A percentile compares a stretch with the other conserved stretches of the same genome.
Conservation (phyloP, 2,329 filamentous ascomycete genomes). For the Aspergillus texensis region DNA sequence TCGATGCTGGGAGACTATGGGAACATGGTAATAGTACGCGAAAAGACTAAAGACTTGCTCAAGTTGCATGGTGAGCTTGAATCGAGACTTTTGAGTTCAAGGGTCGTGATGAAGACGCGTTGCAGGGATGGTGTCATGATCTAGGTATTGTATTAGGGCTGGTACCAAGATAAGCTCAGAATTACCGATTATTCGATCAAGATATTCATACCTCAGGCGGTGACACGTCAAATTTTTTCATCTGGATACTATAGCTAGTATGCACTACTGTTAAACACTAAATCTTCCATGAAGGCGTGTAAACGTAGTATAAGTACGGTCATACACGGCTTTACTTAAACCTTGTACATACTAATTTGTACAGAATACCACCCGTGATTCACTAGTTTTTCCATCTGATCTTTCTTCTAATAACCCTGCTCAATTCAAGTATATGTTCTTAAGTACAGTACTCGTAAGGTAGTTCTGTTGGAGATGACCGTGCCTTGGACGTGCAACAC, state of each 20-base stretch:
- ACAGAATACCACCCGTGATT: neutral
- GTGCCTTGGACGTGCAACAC: neutral
- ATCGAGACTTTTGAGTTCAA: neutral
- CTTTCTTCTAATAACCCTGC: neutral
- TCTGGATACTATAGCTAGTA: neutral
- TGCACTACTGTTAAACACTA: neutral
- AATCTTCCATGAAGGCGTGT: neutral
- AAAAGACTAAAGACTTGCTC: neutral
- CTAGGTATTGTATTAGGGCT: neutral
- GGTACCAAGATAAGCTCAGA: neutral
- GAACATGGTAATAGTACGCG: conserved; percentile 8
- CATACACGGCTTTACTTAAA: neutral
- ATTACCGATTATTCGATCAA: too few species aligned
- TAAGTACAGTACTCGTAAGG: too few species aligned
- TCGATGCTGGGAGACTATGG: conserved; percentile 1
- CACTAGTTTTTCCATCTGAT: neutral
- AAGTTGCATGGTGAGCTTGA: neutral
- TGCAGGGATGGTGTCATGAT: conserved; percentile 20
- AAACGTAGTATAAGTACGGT: neutral
- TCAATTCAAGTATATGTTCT: neutral
- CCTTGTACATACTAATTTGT: neutral
- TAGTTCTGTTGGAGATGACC: too few species aligned
- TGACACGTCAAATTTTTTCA: neutral
- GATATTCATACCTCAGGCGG: neutral
- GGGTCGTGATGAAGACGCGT: conserved; percentile 23